Base-by-base conservation (phyloP, 2,329 filamentous ascomycete species). In the Elsinoe ampelina region DNA sequence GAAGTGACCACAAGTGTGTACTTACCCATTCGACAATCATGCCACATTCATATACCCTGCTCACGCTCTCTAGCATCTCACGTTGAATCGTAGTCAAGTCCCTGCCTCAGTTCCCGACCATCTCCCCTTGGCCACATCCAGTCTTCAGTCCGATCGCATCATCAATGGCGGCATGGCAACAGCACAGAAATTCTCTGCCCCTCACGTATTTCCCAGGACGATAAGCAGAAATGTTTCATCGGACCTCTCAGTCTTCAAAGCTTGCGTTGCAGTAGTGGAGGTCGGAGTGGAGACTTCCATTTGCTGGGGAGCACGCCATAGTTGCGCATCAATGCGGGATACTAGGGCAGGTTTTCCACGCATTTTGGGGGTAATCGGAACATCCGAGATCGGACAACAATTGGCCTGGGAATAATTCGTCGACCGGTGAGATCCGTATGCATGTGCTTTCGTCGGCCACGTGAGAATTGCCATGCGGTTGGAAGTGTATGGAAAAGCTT, bases 261-360 rank as follows among this genome's bases (percentile, higher is more conserved):
- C 12, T 15, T 50, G 45, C 17, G 15, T 17, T 35, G 45, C 26
- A 35, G 20, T 19, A 20, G 17, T 15, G 22, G 26, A 50, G 30
- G 11, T 35, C 22, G 10, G 17, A 50, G 45, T 50, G 45, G 45
- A 50, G 45, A 34, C 17, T 3, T 50, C 26, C 15, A 35, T 50
- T 35, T 20, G 45, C 45, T 50, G 45, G 32, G 45, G 32, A 50
- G 45, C 45, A 50, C 45, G 45, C 45, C 45, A 50, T 50, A 50
- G 19, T 35, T 50, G 45, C 45, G 7, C 19, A 26, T 45, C 41
- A 12, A 19, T n/a, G 41, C 41, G 19, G 41, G 10, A 45, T 45
- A 19, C 26, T 45, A 30, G 41, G 41, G 26, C 26, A 30, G 7
- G 41, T 45, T 45, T 39, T 26, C 19, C 2, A 5, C 22, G 5